Evolutionary conservation across 495 filamentous ascomycete genomes (phyloP).

Genomic region (Daldinia concentrica): DNA sequence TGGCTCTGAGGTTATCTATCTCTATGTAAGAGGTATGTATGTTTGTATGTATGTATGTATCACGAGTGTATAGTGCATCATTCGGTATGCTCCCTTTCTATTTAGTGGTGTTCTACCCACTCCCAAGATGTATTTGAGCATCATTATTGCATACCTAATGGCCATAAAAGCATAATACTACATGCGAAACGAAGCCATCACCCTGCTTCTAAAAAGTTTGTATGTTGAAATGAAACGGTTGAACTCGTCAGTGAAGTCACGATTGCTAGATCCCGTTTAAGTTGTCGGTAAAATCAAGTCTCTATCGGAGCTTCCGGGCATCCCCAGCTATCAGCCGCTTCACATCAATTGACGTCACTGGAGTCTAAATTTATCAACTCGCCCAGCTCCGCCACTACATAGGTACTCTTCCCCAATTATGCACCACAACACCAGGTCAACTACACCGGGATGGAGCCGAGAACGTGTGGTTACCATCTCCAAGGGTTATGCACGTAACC

Average conservation of each 20-base stretch:
- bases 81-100: background rate
- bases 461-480: constrained; percentile 3
- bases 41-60: background rate
- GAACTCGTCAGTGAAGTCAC: constrained; percentile 4
- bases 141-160: background rate
- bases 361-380: constrained; percentile 7
- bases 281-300: constrained; percentile 10
- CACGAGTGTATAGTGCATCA: background rate
- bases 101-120: background rate
- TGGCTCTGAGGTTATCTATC: constrained; percentile 2
- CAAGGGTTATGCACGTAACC: background rate
- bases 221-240: constrained; percentile 11
- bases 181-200: constrained; percentile 4
- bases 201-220: constrained; percentile 1
- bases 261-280: constrained; percentile 2
- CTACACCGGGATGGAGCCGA: constrained; percentile 11
- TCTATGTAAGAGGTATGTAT: background rate
- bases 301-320: constrained; percentile 17
- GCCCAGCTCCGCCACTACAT: background rate
- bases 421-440: background rate
- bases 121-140: background rate
- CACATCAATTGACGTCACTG: background rate
- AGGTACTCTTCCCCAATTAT: background rate
- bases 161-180: background rate
- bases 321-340: constrained; percentile 28